These are phyloP conservation scores for Beta corolliflora DNA, from an alignment of 179 eudicot genomes.

Conservation along the genomic window DNA sequence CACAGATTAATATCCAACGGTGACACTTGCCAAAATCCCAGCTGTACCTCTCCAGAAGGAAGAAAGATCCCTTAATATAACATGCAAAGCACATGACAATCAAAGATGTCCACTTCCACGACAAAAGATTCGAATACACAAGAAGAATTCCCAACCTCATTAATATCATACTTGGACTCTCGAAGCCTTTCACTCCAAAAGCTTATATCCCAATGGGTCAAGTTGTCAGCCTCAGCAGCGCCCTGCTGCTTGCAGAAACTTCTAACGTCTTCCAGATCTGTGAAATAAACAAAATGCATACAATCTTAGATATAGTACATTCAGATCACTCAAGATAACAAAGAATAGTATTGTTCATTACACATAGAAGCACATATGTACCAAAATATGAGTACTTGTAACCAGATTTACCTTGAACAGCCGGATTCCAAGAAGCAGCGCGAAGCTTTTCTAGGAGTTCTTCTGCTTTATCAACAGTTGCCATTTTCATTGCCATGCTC, in stretches of 20 bases:
- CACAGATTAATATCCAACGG: not conserved
- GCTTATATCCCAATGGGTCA: conserved; percentile 79
- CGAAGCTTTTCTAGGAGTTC: conserved; percentile 93
- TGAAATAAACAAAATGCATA: conserved; percentile 3
- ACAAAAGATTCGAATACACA: not conserved
- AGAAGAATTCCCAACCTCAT: conserved; percentile 61
- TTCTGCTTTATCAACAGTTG: conserved; percentile 89
- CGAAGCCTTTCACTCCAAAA: conserved; percentile 99
- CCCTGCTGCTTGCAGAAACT: conserved; percentile 75
- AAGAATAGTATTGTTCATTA: not conserved
- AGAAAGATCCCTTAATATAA: not conserved
- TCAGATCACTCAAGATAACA: not conserved
- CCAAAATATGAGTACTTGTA: not conserved
- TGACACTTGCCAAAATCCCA: not conserved
- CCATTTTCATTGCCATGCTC: conserved; percentile 99
- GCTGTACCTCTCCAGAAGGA: too few relatives aligned
- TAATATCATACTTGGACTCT: conserved; percentile 88
- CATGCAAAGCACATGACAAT: not conserved
- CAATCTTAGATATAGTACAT: not conserved
- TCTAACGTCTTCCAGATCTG: conserved; percentile 90
- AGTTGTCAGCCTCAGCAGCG: conserved; percentile 75
- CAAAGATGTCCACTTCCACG: not conserved
- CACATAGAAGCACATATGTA: not conserved
- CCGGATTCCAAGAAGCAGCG: conserved; percentile 89
- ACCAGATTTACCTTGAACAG: conserved; percentile 65